A percentile compares a stretch with the other conserved stretches of the same genome.
Evolutionary conservation across 2,329 filamentous ascomycete species (phyloP).

Genomic region (Pseudogymnoascus pannorum): DNA sequence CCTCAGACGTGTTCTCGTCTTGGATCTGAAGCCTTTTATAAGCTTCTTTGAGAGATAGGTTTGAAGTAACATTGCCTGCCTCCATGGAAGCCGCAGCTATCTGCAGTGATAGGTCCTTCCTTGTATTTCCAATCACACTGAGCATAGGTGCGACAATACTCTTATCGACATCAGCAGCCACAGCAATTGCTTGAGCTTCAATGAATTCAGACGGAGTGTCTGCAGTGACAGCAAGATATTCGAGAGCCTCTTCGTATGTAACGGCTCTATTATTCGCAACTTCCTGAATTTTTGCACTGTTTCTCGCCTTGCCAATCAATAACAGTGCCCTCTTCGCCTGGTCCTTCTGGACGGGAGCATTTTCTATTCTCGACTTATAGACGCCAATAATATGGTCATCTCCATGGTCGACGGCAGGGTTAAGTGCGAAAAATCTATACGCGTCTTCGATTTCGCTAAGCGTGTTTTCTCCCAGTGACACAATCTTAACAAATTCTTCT

Average conservation of each 20-base stretch:
- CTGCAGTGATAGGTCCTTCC: constrained; percentile 20
- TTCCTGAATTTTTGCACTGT: constrained; percentile 49
- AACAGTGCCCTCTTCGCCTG: constrained; percentile 49
- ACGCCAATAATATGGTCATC: constrained; percentile 56
- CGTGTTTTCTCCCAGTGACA: constrained; percentile 50
- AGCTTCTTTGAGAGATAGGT: constrained; percentile 25
- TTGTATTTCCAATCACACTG: constrained; percentile 21
- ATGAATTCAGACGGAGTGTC: constrained; percentile 27
- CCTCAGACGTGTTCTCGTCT: constrained; percentile 23
- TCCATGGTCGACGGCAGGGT: constrained; percentile 35
- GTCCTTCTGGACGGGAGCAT: constrained; percentile 46
- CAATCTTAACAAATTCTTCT: constrained; percentile 48
- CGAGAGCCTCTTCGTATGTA: constrained; percentile 56
- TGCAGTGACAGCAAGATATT: constrained; percentile 44
- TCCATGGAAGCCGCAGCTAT: constrained; percentile 24
- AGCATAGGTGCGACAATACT: constrained; percentile 25
- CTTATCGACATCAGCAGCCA: constrained; percentile 27
- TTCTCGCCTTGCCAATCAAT: constrained; percentile 51
- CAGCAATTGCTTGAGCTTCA: constrained; percentile 25
- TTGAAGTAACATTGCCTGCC: constrained; percentile 19
- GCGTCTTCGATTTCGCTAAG: constrained; percentile 49
- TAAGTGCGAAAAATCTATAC: constrained; percentile 52
- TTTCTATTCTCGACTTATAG: constrained; percentile 51
- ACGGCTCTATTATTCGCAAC: constrained; percentile 50
- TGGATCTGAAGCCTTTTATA: constrained; percentile 28